Conservation (phyloP, 1,284 basidiomycete genomes). For the Rhodofomes roseus region DNA sequence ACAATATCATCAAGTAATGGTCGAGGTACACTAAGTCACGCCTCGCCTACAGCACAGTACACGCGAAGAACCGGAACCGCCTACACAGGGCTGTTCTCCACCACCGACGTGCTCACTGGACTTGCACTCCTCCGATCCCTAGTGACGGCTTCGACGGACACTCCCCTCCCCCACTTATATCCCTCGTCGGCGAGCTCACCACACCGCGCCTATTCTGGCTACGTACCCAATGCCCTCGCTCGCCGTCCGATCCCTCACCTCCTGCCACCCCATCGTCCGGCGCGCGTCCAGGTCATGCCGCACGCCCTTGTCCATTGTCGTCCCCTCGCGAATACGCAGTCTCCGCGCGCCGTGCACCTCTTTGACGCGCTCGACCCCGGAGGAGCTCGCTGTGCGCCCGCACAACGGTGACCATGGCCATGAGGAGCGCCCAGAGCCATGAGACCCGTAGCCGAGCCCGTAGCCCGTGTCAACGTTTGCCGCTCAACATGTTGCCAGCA, state of each 20-base stretch:
- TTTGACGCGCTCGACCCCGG: conserved; percentile 7
- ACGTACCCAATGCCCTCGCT: not conserved
- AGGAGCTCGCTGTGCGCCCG: conserved; percentile 20
- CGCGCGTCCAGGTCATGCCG: not conserved
- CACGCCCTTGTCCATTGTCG: not conserved
- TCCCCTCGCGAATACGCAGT: not conserved
- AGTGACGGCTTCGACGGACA: not conserved
- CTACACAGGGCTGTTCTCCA: not conserved
- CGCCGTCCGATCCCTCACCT: not conserved
- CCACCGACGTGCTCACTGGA: not conserved
- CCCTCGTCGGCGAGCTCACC: not conserved
- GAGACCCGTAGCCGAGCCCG: conserved; percentile 29
- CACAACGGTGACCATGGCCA: conserved; percentile 14
- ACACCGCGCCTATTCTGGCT: not conserved
- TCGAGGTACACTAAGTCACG: too few relatives aligned
- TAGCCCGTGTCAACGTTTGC: conserved; percentile 26
- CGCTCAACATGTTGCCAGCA: conserved; percentile 26
- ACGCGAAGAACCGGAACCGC: not conserved
- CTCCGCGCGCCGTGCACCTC: not conserved
- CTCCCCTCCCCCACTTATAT: not conserved
- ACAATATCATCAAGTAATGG: too few relatives aligned
- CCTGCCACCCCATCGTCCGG: not conserved
- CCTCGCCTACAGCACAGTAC: not conserved
- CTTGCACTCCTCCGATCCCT: not conserved
- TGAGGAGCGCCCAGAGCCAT: conserved; percentile 29